phyloP scores from a whole-genome alignment of 108 stramenopile species.

The Nitzschia putrida region DNA sequence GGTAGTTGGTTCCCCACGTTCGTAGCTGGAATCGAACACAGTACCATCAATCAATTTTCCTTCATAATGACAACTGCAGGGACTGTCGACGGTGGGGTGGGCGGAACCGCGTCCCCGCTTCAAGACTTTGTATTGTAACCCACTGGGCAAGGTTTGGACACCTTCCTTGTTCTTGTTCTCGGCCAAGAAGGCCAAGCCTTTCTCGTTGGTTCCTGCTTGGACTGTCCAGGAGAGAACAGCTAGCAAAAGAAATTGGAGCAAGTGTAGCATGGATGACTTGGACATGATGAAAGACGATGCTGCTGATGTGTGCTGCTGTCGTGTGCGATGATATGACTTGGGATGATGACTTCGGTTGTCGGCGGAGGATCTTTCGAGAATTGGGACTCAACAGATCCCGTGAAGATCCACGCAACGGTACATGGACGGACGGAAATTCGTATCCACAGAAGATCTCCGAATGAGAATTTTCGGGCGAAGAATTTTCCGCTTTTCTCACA shows the following conservation, averaged over 20 bases:
- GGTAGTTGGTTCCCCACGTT: conserved; percentile 81
- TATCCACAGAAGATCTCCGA: no score
- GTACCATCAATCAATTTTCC: conserved; percentile 89
- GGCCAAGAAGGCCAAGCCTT: conserved; percentile 70
- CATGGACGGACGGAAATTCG: no score
- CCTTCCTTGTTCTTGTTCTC: conserved; percentile 69
- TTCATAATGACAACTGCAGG: conserved; percentile 89
- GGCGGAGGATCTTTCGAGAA: no score
- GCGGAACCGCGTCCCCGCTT: conserved; percentile 56
- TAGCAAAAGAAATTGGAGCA: background rate
- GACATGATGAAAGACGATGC: no score
- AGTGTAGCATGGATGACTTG: background rate
- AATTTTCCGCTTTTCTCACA: background rate
- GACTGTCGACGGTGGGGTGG: conserved; percentile 67
- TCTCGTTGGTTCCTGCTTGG: conserved; percentile 67
- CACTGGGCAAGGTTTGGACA: conserved; percentile 73
- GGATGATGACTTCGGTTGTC: no score
- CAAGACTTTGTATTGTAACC: conserved; percentile 88
- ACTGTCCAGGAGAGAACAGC: conserved; percentile 8
- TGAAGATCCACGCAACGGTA: no score
- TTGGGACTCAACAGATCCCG: no score
- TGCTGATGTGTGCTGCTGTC: no score
- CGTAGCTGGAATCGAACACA: conserved; percentile 84
- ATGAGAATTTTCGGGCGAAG: no score
- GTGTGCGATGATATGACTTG: no score